Evolutionary conservation across 2,329 filamentous ascomycete species (phyloP), one percentile per base, ranked within the genome.

Genomic region (Paraphaeosphaeria sporulosa): DNA sequence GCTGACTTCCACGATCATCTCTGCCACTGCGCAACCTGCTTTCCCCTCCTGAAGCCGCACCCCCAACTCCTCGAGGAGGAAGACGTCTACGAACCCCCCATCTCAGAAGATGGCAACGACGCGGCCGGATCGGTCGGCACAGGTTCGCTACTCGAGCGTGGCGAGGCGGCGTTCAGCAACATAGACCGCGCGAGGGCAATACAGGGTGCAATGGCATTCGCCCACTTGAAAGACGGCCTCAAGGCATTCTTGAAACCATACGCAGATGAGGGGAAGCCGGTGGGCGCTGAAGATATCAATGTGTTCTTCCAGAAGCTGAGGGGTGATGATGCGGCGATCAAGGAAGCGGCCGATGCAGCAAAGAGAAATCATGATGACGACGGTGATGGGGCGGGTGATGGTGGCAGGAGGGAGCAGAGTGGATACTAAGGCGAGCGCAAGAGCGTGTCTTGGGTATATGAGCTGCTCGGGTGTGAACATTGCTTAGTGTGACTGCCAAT

Each of bases 161-260:
- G 95, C 49, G 95, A 99, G 80, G 94, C 92, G 50, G 94, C 94
- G 0, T 85, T 99, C 30, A 93, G 89, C 75, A 96, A 93, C 70
- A 89, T 99, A 58, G 95, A 99, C 75, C 91, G 95, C 2, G 94
- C 98, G 8, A 86, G 90, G 15, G 95, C 95, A 4, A 97, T 99
- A 58, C 78, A 99, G 77, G 95, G 95, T 17, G 94, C 96, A 48
- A 97, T 98, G 93, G 94, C 94, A 0, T 99, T 98, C 79, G 97
- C 98, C 71, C 91, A 96, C 71, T 85, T 99, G 61, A 95, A 96
- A 74, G 94, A 98, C 73, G 94, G 94, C 75, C 88, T 99, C n/a
- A 97, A 94, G 82, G 89, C 90, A 0, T 98, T 99, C 76, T 87
- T 99, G 71, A 89, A 94, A 79, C 91, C 96, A 46, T 99, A 97